Evolutionary conservation across 495 filamentous ascomycete species (phyloP), one percentile per base, ranked within the genome.

Genomic region (Aspergillus panamensis): DNA sequence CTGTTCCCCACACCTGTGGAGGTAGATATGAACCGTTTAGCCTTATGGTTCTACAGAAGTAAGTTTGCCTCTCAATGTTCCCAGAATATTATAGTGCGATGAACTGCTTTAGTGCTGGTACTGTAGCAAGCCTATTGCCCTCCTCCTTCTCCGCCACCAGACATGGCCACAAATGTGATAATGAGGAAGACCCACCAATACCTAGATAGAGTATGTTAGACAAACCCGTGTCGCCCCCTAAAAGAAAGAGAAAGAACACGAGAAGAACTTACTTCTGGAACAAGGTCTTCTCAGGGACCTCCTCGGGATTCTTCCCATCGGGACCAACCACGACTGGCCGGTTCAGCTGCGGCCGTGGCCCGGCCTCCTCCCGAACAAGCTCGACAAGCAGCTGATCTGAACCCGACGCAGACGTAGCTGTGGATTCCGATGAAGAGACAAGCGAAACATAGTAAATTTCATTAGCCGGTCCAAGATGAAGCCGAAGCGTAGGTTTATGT

Each of bases 111-210:
- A 25, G 25, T 25, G 5, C 25, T 25, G 25, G 25, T 25, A 25
- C 5, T 25, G 25, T 25, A 25, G 25, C 25, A 25, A 25, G 25
- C 25, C 5, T 25, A 25, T 25, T 25, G 25, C 25, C 25, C 25
- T 65, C 48, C 13, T 51, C 64, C 65, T 47, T 71, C 76, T 29
- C 69, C 76, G 9, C 76, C 68, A 40, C 76, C 75, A 19, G 74
- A 73, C 71, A 78, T 67, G 16, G 66, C 73, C 55, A 79, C 49
- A 53, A 79, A 72, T 16, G 64, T 66, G 13, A 79, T 33, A 19
- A 79, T 70, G 55, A 74, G 61, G 48, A 77, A 70, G 40, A 77
- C 67, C 77, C 77, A 79, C 77, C 77, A 79, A 53, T 79, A 79
- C 52, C 76, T 77, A 59, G 45, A 40, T 6, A 40, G 19, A 40